These are phyloP conservation scores for Penicillium daleae DNA, from an alignment of 495 filamentous ascomycete species.

Conservation along the genomic window DNA sequence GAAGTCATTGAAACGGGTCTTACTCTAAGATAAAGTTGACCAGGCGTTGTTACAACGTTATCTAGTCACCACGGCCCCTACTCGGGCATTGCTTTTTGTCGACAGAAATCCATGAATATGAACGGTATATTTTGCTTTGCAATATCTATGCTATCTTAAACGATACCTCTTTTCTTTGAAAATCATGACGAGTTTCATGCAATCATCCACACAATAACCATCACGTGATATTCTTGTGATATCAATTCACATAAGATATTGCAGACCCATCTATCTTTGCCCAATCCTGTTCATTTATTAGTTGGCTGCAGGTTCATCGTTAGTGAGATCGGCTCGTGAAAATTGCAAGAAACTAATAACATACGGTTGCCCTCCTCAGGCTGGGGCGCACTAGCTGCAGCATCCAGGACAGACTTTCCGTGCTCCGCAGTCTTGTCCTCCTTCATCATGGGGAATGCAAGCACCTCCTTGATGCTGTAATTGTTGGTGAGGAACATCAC, in stretches of 20 bases:
- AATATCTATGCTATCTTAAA: background rate
- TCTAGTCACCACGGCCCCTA: background rate
- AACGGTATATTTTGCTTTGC: background rate
- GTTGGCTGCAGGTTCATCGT: slow-evolving; percentile 40
- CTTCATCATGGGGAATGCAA: slow-evolving; percentile 91
- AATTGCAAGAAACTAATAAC: slow-evolving; percentile 42
- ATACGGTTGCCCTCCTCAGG: slow-evolving; percentile 72
- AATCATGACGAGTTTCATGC: background rate
- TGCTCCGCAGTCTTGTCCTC: slow-evolving; percentile 57
- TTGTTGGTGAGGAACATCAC: slow-evolving; percentile 98
- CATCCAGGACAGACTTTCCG: slow-evolving; percentile 65
- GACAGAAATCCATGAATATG: background rate
- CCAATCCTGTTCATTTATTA: slow-evolving; percentile 37
- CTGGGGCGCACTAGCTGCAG: slow-evolving; percentile 63
- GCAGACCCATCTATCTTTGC: background rate
- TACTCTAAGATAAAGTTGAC: too few relatives aligned
- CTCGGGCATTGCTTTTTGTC: too few relatives aligned
- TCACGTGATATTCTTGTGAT: background rate
- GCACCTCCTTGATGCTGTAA: slow-evolving; percentile 93
- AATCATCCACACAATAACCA: background rate
- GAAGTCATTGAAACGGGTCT: background rate
- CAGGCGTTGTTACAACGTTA: background rate
- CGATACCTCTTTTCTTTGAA: background rate
- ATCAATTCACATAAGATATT: background rate
- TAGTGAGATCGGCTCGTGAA: slow-evolving; percentile 35